phyloP scores from a whole-genome alignment of 306 rosid species.

The Aeschynomene evenia region DNA sequence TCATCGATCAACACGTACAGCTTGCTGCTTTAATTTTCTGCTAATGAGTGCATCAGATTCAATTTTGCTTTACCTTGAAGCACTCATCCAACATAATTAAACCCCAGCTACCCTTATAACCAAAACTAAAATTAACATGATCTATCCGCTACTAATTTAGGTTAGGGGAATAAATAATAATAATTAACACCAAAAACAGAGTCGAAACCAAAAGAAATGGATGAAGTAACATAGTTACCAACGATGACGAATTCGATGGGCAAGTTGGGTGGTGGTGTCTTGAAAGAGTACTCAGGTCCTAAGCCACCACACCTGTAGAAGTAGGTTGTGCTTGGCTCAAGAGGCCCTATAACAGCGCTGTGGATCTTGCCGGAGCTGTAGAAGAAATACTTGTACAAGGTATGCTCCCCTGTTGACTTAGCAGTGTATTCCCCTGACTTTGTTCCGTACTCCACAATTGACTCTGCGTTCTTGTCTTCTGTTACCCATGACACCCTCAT shows the following conservation, averaged over 20 bases:
- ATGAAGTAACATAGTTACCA: constrained; percentile 40
- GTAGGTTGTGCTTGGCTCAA: constrained; percentile 36
- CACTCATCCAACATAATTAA: not conserved
- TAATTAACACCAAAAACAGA: not conserved
- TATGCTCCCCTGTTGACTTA: constrained; percentile 16
- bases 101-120: not conserved
- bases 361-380: constrained; percentile 42
- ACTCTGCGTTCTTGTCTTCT: constrained; percentile 27
- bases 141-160: not conserved
- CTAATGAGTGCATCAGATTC: not conserved
- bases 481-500: constrained; percentile 79
- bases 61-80: constrained; percentile 20
- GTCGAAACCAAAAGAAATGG: not conserved
- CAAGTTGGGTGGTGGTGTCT: constrained; percentile 53
- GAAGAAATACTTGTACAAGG: constrained; percentile 36
- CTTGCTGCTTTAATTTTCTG: too few species aligned
- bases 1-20: too few species aligned
- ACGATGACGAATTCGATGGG: constrained; percentile 67
- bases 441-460: constrained; percentile 45
- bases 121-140: not conserved
- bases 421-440: constrained; percentile 30
- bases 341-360: constrained; percentile 37
- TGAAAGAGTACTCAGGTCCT: constrained; percentile 61
- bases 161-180: not conserved
- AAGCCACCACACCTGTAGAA: constrained; percentile 42